These are phyloP conservation scores for Hymenoscyphus albidus DNA, from an alignment of 2,329 filamentous ascomycete species.

Conservation along the genomic window DNA sequence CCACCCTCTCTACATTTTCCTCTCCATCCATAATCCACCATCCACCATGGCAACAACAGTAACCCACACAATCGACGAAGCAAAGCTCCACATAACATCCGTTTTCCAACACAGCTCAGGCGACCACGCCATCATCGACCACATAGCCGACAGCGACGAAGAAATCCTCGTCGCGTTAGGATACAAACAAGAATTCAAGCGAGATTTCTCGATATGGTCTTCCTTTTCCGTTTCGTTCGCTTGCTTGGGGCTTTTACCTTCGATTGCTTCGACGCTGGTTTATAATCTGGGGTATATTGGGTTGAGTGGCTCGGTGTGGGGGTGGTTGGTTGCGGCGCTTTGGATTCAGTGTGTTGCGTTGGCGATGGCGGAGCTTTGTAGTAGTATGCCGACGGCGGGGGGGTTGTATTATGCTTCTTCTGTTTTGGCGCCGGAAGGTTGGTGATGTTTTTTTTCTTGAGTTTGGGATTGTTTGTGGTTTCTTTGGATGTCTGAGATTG, in stretches of 20 bases:
- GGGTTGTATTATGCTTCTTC: conserved; percentile 20
- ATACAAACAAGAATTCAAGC: conserved; percentile 35
- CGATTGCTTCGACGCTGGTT: conserved; percentile 37
- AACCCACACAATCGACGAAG: not conserved
- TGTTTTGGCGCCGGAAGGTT: conserved; percentile 35
- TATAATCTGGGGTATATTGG: conserved; percentile 37
- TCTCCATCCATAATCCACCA: not conserved
- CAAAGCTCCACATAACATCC: not conserved
- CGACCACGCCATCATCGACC: conserved; percentile 2
- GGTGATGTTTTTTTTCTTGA: not conserved
- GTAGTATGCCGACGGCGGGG: conserved; percentile 11
- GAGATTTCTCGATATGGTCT: conserved; percentile 31
- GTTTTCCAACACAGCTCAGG: not conserved
- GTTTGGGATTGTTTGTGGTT: too few species aligned
- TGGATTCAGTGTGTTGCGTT: conserved; percentile 10
- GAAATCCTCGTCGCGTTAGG: conserved; percentile 21
- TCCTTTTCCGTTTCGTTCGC: conserved; percentile 38
- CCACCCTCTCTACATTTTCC: too few species aligned
- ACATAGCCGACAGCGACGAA: conserved; percentile 18
- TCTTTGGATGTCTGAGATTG: too few species aligned
- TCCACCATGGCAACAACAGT: not conserved
- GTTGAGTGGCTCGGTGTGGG: conserved; percentile 25
- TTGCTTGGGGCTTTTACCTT: conserved; percentile 38
- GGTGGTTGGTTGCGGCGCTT: conserved; percentile 7
- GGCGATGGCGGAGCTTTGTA: conserved; percentile 12